Evolutionary conservation across 345 rosid species (phyloP), one percentile per base, ranked within the genome.

Genomic region (Pistacia atlantica): DNA sequence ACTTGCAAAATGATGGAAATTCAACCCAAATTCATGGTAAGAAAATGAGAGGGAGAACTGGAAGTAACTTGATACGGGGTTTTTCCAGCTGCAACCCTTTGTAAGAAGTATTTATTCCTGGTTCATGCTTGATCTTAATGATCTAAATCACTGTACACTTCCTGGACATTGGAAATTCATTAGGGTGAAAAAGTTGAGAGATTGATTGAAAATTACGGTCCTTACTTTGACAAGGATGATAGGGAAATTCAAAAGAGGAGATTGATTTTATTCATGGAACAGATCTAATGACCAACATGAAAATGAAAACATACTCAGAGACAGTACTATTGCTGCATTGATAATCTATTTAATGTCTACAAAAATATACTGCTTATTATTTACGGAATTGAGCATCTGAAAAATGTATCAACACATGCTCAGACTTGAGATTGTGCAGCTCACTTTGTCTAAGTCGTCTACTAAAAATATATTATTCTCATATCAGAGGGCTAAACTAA

Each of bases 1-100:
- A 35, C 18, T n/a, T 52, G 74, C 55, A 74, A 63, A 37, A 35
- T 64, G 54, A 22, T 11, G 69, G 62, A 31, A 63, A 74, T 63
- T 52, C 48, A 31, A 25, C 67, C 25, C 11, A 31, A 48, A 63
- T 62, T 48, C 76, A 49, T 5, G 0, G 33, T 31, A 8, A 62
- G 67, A 37, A 31, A 62, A 54, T 13, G 20, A 69, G 22, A 64
- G 46, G 64, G 35, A 35, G 51, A 52, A 37, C 38, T 74, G 14
- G 65, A 8, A 52, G 63, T 45, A 20, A 54, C 71, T 35, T 52
- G n/a, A 33, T 11, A 7, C 18, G 17, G 3, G 37, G 18, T 9
- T 11, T 12, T 18, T 46, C 58, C 14, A 46, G 38, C 64, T 60
- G 13, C 67, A 25, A 25, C 20, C 16, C 54, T 56, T 12, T 37